Evolutionary conservation across 805 yeast genomes (phyloP).

Genomic region (Saccharomycopsis sp.): DNA sequence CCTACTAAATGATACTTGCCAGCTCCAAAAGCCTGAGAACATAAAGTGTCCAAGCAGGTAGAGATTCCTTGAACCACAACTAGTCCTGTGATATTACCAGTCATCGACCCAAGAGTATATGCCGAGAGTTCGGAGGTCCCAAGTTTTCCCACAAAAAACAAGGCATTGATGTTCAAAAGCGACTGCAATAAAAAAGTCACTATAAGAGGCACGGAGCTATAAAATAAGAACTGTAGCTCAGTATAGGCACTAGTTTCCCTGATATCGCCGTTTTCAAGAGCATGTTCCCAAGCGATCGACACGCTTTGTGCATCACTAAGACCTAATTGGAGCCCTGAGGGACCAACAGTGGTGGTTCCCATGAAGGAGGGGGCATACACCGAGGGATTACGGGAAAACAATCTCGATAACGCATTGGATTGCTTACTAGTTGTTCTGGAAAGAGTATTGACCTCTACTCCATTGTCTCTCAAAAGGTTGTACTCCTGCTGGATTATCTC

Average conservation of each 20-base stretch:
- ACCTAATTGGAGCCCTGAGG: neutral
- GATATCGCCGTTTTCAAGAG: constrained; percentile 16
- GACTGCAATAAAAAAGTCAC: constrained; percentile 65
- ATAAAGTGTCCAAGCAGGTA: constrained; percentile 71
- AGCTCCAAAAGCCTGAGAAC: constrained; percentile 75
- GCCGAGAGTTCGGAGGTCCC: constrained; percentile 72
- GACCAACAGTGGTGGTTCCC: neutral
- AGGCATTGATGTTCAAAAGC: constrained; percentile 45
- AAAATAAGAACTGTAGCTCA: constrained; percentile 8
- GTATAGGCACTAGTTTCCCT: constrained; percentile 2
- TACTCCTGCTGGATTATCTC: constrained; percentile 14
- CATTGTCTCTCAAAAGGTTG: constrained; percentile 11
- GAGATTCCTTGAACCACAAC: constrained; percentile 72
- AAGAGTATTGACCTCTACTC: constrained; percentile 11
- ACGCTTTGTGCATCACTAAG: constrained; percentile 12
- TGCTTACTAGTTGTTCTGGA: constrained; percentile 9
- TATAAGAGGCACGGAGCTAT: constrained; percentile 41
- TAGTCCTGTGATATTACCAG: constrained; percentile 63
- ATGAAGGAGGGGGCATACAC: neutral
- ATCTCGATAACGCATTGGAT: neutral
- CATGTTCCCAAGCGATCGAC: constrained; percentile 13
- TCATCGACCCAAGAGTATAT: constrained; percentile 68
- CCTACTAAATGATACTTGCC: constrained; percentile 61
- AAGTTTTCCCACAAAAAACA: constrained; percentile 67
- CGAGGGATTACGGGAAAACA: constrained; percentile 5